Base-by-base conservation (phyloP, 169 alveolate genomes). In the Cytauxzoon felis region DNA sequence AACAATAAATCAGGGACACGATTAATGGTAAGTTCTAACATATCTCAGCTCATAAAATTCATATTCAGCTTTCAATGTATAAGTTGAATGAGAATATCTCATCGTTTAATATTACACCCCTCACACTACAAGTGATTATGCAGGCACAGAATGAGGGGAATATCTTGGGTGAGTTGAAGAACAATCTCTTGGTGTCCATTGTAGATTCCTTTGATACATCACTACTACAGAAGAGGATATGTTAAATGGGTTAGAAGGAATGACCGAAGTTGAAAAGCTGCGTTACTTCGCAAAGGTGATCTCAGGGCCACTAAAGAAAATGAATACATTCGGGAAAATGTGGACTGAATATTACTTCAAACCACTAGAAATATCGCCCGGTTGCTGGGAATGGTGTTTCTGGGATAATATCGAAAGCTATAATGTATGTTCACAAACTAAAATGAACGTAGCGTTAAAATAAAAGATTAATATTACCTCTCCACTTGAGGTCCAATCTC, bases 311-410 rank as follows among this genome's bases (percentile, higher is more conserved):
- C 53, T 76, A 32, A 67, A 65, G 52, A 66, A 32, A 32, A 76
- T 76, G 80, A 76, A 76, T 26, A 47, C 66, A 23, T 54, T 76
- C 57, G 78, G 71, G 6, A 24, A 8, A 0, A 43, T 51, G n/a
- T 76, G 78, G 72, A 76, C 66, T 32, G 38, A 54, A 27, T 64
- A 9, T 68, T 76, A 52, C 40, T 76, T 76, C 50, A 66, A 56
- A 21, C 81, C 86, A 1, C 50, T 76, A 38, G 86, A 76, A 36
- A 45, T 76, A 59, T 65, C 86, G 18, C 21, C 61, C 0, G 81
- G 81, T 56, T 80, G 78, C 69, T 84, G 91, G 91, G 90, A 75
- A 41, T 84, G 91, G 91, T 73, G 88, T 40, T 65, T 48, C 33
- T 84, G 91, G 91, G 24, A 72, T 41, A 57, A 62, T 26, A 70